Evolutionary conservation across 2,329 filamentous ascomycete species (phyloP).

Genomic region (Alternaria conjuncta): DNA sequence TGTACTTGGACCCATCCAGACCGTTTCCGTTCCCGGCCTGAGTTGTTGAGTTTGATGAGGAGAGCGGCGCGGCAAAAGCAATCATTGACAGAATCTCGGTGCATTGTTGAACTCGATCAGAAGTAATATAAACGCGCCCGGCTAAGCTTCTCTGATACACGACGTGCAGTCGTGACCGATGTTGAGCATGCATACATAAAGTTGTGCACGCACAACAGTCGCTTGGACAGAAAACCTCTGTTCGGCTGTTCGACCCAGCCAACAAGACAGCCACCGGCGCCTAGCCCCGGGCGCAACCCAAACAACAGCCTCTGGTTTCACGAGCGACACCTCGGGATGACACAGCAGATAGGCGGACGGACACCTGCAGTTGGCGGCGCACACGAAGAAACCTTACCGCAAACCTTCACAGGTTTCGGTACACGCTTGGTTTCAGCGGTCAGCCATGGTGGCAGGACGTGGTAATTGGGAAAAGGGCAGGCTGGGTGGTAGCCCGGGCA

Average conservation of each 20-base stretch:
- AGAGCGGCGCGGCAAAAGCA: not conserved
- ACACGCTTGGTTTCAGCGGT: slow-evolving; percentile 1
- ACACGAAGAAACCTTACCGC: not conserved
- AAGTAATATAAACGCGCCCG: not conserved
- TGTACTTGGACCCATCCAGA: not conserved
- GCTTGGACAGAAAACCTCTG: not conserved
- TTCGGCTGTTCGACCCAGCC: not conserved
- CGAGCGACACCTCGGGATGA: not conserved
- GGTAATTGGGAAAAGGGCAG: not conserved
- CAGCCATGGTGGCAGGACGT: slow-evolving; percentile 1
- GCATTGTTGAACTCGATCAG: not conserved
- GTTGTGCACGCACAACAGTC: not conserved
- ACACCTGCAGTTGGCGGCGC: not conserved
- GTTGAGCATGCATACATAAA: not conserved
- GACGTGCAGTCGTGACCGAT: not conserved
- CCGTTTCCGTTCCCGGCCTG: not conserved
- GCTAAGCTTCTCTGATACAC: not conserved
- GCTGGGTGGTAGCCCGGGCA: not conserved
- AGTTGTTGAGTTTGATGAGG: not conserved
- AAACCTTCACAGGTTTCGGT: not conserved
- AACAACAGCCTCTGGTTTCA: not conserved
- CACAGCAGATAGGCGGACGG: not conserved
- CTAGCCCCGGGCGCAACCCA: not conserved
- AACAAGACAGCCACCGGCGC: not conserved
- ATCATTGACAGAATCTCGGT: not conserved